A percentile compares a stretch with the other conserved stretches of the same genome.
Conservation (phyloP, 2,329 filamentous ascomycete genomes). For the Monilinia aucupariae region DNA sequence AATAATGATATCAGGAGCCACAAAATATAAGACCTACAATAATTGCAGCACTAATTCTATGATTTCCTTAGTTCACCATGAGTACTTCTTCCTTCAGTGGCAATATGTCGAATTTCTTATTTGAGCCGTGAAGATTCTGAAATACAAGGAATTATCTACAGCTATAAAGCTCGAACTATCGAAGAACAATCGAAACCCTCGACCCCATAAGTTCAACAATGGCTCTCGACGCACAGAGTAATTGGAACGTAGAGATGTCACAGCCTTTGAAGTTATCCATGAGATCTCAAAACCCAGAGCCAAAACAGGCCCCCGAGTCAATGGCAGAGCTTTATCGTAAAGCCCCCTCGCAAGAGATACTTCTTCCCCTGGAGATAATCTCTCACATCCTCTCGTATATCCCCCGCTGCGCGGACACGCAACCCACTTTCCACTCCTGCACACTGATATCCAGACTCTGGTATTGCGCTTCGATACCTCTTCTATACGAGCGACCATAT, state of each 20-base stretch:
- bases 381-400: conserved; percentile 32
- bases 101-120: neutral
- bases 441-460: conserved; percentile 32
- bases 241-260: conserved; percentile 34
- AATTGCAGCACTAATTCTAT: neutral
- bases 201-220: conserved; percentile 16
- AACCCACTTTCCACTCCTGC: conserved; percentile 32
- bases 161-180: neutral
- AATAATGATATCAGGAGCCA: neutral
- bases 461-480: conserved; percentile 30
- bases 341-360: conserved; percentile 24
- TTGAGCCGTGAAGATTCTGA: neutral
- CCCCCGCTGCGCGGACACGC: conserved; percentile 22
- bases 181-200: neutral
- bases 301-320: neutral
- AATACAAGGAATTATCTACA: neutral
- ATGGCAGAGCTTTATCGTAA: neutral
- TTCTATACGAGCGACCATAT: conserved; percentile 31
- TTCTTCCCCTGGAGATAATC: conserved; percentile 34
- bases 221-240: conserved; percentile 33
- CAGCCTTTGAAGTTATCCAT: conserved; percentile 24
- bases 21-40: neutral
- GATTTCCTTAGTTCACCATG: neutral
- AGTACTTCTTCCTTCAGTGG: neutral
- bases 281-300: neutral